Evolutionary conservation across 352 stramenopile species (phyloP).

Genomic region (Pythium volutum): DNA sequence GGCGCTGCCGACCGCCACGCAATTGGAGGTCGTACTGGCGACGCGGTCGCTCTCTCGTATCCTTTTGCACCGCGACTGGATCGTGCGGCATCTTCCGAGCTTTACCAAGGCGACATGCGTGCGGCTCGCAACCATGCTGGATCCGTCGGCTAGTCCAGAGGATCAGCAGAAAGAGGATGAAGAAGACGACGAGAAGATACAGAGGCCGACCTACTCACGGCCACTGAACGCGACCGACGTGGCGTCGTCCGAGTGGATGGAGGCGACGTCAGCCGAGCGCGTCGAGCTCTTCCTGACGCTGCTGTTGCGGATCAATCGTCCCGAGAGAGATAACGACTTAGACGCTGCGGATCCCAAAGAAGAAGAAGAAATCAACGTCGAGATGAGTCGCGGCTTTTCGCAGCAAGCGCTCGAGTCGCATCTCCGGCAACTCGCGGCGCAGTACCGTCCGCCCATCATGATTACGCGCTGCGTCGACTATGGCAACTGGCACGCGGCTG

Average conservation of each 20-base stretch:
- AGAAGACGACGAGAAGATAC: not conserved
- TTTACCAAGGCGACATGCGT: conserved; percentile 38
- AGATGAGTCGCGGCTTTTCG: not conserved
- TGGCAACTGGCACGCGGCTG: conserved; percentile 75
- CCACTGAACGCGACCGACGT: conserved; percentile 30
- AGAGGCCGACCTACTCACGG: not conserved
- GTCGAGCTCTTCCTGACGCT: conserved; percentile 78
- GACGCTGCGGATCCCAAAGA: conserved; percentile 16
- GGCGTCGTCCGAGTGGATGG: conserved; percentile 46
- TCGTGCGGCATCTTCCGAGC: conserved; percentile 45
- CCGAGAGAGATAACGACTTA: not conserved
- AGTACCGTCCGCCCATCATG: conserved; percentile 76
- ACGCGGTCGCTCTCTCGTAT: conserved; percentile 34
- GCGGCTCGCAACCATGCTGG: conserved; percentile 40
- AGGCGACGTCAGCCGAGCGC: conserved; percentile 40
- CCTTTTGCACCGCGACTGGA: conserved; percentile 70
- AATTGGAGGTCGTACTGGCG: conserved; percentile 56
- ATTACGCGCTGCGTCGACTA: conserved; percentile 79
- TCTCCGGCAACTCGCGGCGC: conserved; percentile 50
- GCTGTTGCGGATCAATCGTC: conserved; percentile 53
- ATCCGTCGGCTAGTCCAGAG: conserved; percentile 26
- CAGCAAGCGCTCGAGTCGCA: conserved; percentile 40
- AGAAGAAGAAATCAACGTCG: too few species aligned
- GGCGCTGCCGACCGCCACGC: conserved; percentile 40
- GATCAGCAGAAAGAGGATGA: too few species aligned